Evolutionary conservation across 2,329 filamentous ascomycete species (phyloP).

Genomic region (Cytospora mali): DNA sequence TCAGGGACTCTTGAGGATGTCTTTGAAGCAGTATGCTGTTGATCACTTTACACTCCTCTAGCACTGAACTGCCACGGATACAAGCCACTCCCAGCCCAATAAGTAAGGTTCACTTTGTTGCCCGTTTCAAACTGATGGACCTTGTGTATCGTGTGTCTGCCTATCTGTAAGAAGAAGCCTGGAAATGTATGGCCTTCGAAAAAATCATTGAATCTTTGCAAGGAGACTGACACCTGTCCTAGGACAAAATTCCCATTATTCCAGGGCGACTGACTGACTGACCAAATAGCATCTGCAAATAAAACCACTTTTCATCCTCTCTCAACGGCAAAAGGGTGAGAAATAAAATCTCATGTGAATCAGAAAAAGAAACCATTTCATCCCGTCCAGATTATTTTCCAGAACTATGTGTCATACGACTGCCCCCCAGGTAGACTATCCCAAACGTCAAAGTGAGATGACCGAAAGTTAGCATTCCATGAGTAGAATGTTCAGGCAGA

Average conservation of each 20-base stretch:
- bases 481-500: neutral
- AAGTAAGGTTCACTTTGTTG: neutral
- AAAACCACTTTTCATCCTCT: neutral
- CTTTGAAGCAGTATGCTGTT: neutral
- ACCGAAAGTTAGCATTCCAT: neutral
- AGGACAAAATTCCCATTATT: neutral
- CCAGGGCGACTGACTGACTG: neutral
- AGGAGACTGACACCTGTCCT: neutral
- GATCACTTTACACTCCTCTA: too few species aligned
- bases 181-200: neutral
- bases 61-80: neutral
- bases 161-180: neutral
- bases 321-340: too few species aligned
- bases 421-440: neutral
- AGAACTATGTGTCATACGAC: neutral
- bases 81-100: neutral
- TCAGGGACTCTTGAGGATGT: neutral
- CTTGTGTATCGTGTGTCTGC: neutral
- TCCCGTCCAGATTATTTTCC: too few species aligned
- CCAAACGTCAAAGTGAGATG: neutral
- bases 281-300: too few species aligned
- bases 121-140: neutral
- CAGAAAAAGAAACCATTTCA: too few species aligned
- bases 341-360: too few species aligned
- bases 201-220: neutral